Percentiles rank a stretch among this genome's conserved stretches.
Evolutionary conservation across 768 basidiomycete species (phyloP).

Genomic region (Auricularia auricula-judae): DNA sequence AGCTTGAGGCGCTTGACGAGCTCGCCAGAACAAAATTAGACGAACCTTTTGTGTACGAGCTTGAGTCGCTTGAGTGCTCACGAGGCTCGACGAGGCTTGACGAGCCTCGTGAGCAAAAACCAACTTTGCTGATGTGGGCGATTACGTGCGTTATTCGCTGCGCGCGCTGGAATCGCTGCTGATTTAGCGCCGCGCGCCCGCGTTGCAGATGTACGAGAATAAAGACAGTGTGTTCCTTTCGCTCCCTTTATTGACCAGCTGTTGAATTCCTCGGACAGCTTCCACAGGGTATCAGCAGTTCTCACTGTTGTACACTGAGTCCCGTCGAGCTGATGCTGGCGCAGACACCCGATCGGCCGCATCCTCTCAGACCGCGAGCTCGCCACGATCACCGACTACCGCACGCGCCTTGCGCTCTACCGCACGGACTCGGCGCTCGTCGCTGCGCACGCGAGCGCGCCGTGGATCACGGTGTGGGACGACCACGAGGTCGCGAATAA

Average conservation of each 20-base stretch:
- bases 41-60: too few species aligned
- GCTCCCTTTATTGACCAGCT: slow-evolving; percentile 20
- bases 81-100: too few species aligned
- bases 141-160: slow-evolving; percentile 33
- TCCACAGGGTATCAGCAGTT: too few species aligned
- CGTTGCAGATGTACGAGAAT: slow-evolving; percentile 34
- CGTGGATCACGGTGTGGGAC: slow-evolving; percentile 49
- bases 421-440: slow-evolving; percentile 38
- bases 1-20: too few species aligned
- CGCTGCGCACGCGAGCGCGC: slow-evolving; percentile 36
- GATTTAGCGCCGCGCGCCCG: too few species aligned
- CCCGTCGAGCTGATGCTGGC: slow-evolving; percentile 1
- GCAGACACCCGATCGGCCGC: slow-evolving; percentile 37
- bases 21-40: too few species aligned
- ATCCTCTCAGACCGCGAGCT: slow-evolving; percentile 41
- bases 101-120: too few species aligned
- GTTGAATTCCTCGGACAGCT: too few species aligned
- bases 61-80: too few species aligned
- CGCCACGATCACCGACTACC: slow-evolving; percentile 45
- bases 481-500: slow-evolving; percentile 40
- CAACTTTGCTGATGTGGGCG: slow-evolving; percentile 20
- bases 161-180: too few species aligned
- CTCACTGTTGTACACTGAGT: too few species aligned
- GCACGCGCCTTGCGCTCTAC: slow-evolving; percentile 40
- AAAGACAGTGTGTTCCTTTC: background rate